phyloP scores from a whole-genome alignment of 495 filamentous ascomycete species.

The Podospora appendiculata region DNA sequence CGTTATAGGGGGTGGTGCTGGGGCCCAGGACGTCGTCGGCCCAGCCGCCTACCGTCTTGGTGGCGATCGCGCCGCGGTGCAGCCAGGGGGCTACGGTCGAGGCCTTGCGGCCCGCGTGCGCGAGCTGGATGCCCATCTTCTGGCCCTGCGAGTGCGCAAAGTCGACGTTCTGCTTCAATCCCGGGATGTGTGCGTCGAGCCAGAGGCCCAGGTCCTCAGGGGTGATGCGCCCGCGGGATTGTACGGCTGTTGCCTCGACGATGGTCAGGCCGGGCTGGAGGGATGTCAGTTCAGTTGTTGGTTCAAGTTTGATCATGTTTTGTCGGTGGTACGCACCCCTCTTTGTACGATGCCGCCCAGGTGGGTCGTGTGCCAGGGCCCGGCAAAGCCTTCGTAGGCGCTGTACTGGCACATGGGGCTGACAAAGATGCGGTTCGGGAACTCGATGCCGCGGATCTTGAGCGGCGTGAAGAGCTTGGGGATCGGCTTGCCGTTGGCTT shows the following conservation, averaged over 20 bases:
- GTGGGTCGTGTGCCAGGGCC: constrained; percentile 27
- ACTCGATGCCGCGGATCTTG: constrained; percentile 46
- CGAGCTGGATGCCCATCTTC: constrained; percentile 68
- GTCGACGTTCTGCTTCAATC: constrained; percentile 52
- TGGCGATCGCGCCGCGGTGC: constrained; percentile 25
- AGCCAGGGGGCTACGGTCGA: constrained; percentile 60
- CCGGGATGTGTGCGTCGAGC: constrained; percentile 63
- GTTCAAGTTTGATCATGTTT: too few relatives aligned
- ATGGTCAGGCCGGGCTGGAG: constrained; percentile 49
- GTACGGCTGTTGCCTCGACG: constrained; percentile 66
- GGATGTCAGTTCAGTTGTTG: too few relatives aligned
- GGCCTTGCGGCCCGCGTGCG: constrained; percentile 71
- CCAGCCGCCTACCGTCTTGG: constrained; percentile 53
- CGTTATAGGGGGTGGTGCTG: constrained; percentile 28
- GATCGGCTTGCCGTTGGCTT: constrained; percentile 45
- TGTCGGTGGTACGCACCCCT: constrained; percentile 26
- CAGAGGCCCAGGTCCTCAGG: constrained; percentile 66
- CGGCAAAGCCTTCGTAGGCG: constrained; percentile 39
- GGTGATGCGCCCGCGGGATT: constrained; percentile 68
- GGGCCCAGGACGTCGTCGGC: constrained; percentile 56
- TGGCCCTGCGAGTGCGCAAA: constrained; percentile 64
- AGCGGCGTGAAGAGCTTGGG: constrained; percentile 61
- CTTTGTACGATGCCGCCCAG: constrained; percentile 50
- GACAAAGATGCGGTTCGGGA: constrained; percentile 55
- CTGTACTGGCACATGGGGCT: constrained; percentile 61